Conservation (phyloP, 768 basidiomycete species). For the Mycena rosella region DNA sequence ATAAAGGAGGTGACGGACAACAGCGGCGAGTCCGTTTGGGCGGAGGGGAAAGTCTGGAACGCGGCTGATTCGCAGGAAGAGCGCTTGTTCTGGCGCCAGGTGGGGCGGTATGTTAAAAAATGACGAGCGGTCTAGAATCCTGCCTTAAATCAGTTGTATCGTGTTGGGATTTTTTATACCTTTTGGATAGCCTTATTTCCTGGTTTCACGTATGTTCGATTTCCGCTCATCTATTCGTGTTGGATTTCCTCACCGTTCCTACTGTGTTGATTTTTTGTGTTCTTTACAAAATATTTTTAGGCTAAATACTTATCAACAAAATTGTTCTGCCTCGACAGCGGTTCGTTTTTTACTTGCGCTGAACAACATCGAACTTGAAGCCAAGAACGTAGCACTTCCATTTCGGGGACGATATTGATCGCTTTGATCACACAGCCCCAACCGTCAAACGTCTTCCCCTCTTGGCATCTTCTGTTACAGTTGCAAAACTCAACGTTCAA, state of each 20-base stretch:
- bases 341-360: not conserved
- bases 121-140: not conserved
- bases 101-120: constrained; percentile 69
- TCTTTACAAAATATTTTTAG: not conserved
- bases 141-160: too few relatives aligned
- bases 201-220: too few relatives aligned
- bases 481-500: too few relatives aligned
- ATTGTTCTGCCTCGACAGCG: too few relatives aligned
- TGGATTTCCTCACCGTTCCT: too few relatives aligned
- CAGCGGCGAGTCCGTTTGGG: constrained; percentile 61
- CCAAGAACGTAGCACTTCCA: not conserved
- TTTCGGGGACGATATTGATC: not conserved
- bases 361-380: not conserved
- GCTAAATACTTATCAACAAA: too few relatives aligned
- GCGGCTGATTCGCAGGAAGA: constrained; percentile 60
- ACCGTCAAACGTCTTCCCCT: too few relatives aligned
- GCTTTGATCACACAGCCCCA: constrained; percentile 5
- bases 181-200: too few relatives aligned
- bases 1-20: constrained; percentile 50
- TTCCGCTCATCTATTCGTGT: too few relatives aligned
- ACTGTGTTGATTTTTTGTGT: too few relatives aligned
- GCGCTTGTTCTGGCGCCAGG: constrained; percentile 67
- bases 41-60: constrained; percentile 56
- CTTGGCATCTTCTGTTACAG: too few relatives aligned
- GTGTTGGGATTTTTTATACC: too few relatives aligned